Base-by-base conservation (phyloP, 495 filamentous ascomycete genomes). In the Talaromyces ruber region DNA sequence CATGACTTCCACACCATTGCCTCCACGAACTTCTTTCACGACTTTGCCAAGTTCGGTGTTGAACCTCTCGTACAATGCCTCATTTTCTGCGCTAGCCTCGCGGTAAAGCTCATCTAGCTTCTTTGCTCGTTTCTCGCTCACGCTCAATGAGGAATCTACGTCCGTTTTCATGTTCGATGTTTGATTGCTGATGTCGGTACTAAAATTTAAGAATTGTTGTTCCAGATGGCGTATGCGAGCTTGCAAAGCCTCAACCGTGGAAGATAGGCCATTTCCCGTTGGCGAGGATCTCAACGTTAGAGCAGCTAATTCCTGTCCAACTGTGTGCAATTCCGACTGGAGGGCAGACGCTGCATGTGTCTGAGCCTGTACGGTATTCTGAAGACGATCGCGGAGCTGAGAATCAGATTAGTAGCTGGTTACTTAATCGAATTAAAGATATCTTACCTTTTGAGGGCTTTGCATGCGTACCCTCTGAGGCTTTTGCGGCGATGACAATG, bases 1-100 rank as follows among this genome's bases (percentile, higher is more conserved):
- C 62, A 95, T 65, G 64, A 91, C 88, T 64, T 89, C 87, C 65
- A 90, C 88, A 0, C 84, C 89, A 39, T 87, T 88, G 24, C 88
- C 85, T 5, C 81, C 81, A 67, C 87, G 88, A 34, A 94, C 81
- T 8, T 86, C 88, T 67, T 83, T 87, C 21, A 90, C 79, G 59
- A 97, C 88, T 78, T 90, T 92, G 59, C 83, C 89, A 53, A 98
- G 74, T 70, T 98, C 94, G 25, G 84, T 81, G 65, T 97, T 97
- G 77, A 97, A 97, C 64, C 88, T 89, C 65, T 93, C 90, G 71
- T 97, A 97, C 43, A 97, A 79, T 55, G 94, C 84, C 73, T 97
- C 93, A 65, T 97, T 98, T 77, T 98, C 94, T 0, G 90, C 90
- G 68, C 86, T 93, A 18, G 87, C 84, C 66, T 96, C 89, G 62